Evolutionary conservation across 108 stramenopile genomes (phyloP), one percentile per base, ranked within the genome.

Genomic region (Skeletonema grethae): DNA sequence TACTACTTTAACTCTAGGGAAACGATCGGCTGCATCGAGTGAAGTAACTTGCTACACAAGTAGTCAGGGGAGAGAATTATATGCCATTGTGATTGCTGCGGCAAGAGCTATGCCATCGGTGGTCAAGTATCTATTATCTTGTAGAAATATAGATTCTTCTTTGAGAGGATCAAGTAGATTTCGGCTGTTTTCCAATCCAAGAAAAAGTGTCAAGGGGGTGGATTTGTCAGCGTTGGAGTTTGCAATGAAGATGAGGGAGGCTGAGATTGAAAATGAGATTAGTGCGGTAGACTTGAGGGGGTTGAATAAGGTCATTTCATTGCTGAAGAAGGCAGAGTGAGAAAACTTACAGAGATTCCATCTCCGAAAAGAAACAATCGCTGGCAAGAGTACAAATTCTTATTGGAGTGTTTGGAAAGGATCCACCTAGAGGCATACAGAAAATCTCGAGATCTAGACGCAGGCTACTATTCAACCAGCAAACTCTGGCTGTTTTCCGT

Each of bases 71-170:
- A 60, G 28, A 46, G 68, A 82, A 50, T 36, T 88, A 41, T 90
- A 90, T 45, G 83, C 89, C 24, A 84, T 94, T 24, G 82, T 87
- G 64, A 91, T 92, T 50, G 89, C 90, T 28, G 83, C 93, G 8
- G 90, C 86, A 46, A 85, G 93, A 20, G 93, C 83, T 22, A 91
- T 94, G 93, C 84, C 83, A 22, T 82, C 66, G 5, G 86, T 92
- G 13, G 93, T 94, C 18, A 57, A 90, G 59, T 94, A 90, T 66
- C 55, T 94, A 4, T 50, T 94, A 29, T 57, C 45, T 32, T 35
- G 38, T 7, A 20, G 1, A 5, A 61, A 45, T n/a, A 36, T 70
- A 15, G 15, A 43, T 43, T 3, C 13, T n/a, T n/a, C 41, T 15
- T 15, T 43, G 41, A 63, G 36, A 77, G 76, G 84, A 4, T 76